Evolutionary conservation across 1,284 basidiomycete species (phyloP).

Genomic region (Neotropicomus parvogracilis): DNA sequence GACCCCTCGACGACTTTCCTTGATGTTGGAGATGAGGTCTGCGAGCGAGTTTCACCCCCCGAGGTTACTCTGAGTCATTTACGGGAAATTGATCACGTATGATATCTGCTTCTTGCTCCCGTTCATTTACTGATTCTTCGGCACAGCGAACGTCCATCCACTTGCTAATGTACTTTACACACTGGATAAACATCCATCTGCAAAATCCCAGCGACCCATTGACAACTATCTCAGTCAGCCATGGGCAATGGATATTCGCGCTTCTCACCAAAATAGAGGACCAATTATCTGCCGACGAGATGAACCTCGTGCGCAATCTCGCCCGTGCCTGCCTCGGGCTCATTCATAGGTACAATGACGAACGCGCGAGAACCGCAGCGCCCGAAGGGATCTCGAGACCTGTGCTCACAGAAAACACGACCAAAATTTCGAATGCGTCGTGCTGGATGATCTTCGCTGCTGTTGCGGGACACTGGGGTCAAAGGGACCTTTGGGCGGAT

Average conservation of each 20-base stretch:
- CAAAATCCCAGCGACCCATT: conserved; percentile 40
- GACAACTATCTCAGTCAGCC: conserved; percentile 54
- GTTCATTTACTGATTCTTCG: conserved; percentile 13
- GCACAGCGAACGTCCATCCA: conserved; percentile 64
- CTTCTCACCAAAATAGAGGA: conserved; percentile 74
- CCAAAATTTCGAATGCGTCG: conserved; percentile 48
- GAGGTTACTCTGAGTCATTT: conserved; percentile 49
- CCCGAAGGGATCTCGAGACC: conserved; percentile 7
- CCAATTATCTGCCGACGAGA: conserved; percentile 72
- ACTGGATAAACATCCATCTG: conserved; percentile 70
- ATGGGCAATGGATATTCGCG: conserved; percentile 82
- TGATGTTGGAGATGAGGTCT: not conserved
- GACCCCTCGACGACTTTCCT: not conserved
- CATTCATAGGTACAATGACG: conserved; percentile 22
- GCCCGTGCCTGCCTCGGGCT: conserved; percentile 66
- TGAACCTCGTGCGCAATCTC: conserved; percentile 72
- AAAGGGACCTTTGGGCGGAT: conserved; percentile 83
- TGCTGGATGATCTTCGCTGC: conserved; percentile 83
- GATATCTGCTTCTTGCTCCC: conserved; percentile 12
- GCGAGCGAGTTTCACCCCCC: conserved; percentile 12
- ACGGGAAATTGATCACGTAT: conserved; percentile 61
- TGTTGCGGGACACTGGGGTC: conserved; percentile 78
- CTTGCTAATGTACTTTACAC: conserved; percentile 76
- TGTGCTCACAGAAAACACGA: conserved; percentile 3
- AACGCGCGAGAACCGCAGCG: not conserved